Evolutionary conservation across 352 stramenopile genomes (phyloP).

Genomic region (Globisporangium mamillatum): DNA sequence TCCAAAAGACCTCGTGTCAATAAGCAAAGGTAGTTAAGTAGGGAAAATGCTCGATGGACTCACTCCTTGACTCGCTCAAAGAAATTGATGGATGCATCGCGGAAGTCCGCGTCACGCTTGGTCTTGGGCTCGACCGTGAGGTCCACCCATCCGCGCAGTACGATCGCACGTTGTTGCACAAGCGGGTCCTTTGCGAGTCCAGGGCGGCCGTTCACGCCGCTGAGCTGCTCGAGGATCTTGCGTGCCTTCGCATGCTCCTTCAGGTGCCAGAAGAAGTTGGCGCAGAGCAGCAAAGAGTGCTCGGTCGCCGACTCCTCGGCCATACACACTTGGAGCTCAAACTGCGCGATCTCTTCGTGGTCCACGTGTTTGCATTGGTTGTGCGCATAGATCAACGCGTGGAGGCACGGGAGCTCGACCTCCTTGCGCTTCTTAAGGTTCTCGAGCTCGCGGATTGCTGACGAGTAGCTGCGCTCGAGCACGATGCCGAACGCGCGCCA

Average conservation of each 20-base stretch:
- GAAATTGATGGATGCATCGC: conserved; percentile 57
- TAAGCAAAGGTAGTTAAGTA: too few relatives aligned
- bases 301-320: conserved; percentile 67
- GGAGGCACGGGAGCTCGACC: conserved; percentile 75
- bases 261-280: conserved; percentile 80
- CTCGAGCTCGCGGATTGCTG: conserved; percentile 84
- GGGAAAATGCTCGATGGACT: too few relatives aligned
- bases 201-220: conserved; percentile 22
- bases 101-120: conserved; percentile 60
- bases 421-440: conserved; percentile 75
- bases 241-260: conserved; percentile 56
- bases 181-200: conserved; percentile 23
- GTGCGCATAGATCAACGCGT: conserved; percentile 76
- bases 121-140: conserved; percentile 66
- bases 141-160: conserved; percentile 77
- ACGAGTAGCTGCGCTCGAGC: conserved; percentile 73
- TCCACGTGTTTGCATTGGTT: conserved; percentile 76
- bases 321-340: conserved; percentile 79
- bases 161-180: conserved; percentile 43
- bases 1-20: too few relatives aligned
- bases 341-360: conserved; percentile 72
- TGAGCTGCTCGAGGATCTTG: conserved; percentile 69
- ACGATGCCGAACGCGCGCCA: conserved; percentile 84
- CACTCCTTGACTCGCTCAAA: conserved; percentile 59
- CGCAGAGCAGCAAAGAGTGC: conserved; percentile 56